phyloP scores from a whole-genome alignment of 495 filamentous ascomycete genomes.

The Aspergillus homomorphus region DNA sequence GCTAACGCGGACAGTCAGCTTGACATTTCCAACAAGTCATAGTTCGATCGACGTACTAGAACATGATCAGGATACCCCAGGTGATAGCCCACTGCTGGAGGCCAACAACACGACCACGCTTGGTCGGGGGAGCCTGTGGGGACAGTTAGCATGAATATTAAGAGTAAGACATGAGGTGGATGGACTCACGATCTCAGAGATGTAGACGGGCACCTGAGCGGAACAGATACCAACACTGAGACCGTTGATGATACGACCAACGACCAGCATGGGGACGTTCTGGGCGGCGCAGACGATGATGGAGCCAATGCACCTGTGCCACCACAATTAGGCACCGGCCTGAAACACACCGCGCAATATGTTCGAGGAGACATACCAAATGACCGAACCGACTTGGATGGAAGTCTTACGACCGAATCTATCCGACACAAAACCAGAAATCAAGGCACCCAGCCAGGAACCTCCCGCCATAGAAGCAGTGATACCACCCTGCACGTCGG shows the following conservation, averaged over 20 bases:
- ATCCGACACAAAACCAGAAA: conserved; percentile 67
- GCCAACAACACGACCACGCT: conserved; percentile 68
- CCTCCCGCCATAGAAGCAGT: conserved; percentile 71
- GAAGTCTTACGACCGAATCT: conserved; percentile 61
- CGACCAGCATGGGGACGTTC: conserved; percentile 70
- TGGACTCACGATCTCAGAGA: conserved; percentile 55
- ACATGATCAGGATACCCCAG: conserved; percentile 83
- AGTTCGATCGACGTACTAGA: conserved; percentile 34
- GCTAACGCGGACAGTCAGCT: background rate
- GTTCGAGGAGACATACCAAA: conserved; percentile 54
- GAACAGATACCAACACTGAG: conserved; percentile 73
- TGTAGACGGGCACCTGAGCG: conserved; percentile 77
- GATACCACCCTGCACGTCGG: conserved; percentile 56
- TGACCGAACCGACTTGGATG: conserved; percentile 60
- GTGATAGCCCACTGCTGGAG: conserved; percentile 78
- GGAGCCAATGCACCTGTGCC: conserved; percentile 55
- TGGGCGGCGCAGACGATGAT: conserved; percentile 68
- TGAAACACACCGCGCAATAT: background rate
- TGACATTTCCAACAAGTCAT: background rate
- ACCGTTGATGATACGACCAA: conserved; percentile 75
- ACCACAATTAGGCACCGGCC: conserved; percentile 12
- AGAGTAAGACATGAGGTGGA: background rate
- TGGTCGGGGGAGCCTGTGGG: conserved; percentile 54
- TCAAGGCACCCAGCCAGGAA: conserved; percentile 68
- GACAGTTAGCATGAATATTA: background rate